Evolutionary conservation across 768 basidiomycete species (phyloP).

Genomic region (Psilocybe azurescens): DNA sequence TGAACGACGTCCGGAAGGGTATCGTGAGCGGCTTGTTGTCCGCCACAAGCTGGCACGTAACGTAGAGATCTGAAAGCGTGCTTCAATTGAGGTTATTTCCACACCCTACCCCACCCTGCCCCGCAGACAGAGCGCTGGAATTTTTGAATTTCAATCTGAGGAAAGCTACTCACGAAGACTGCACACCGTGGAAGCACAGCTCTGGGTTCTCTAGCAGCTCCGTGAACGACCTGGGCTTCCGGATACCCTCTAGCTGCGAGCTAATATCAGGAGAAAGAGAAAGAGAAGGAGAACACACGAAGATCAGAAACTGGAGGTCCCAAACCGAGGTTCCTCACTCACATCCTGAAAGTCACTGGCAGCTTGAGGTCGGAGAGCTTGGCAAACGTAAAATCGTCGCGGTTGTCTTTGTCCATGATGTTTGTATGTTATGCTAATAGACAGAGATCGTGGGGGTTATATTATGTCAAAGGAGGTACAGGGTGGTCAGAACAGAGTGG

Average conservation of each 20-base stretch:
- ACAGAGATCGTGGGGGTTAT: not conserved
- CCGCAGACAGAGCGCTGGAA: not conserved
- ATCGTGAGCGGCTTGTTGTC: conserved; percentile 95
- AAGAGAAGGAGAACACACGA: not conserved
- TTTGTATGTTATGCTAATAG: not conserved
- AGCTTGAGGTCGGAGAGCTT: conserved; percentile 88
- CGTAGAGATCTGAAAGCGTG: conserved; percentile 89
- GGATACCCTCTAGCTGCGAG: conserved; percentile 85
- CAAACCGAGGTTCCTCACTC: not conserved
- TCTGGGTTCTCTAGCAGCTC: conserved; percentile 87
- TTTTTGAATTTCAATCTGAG: no score
- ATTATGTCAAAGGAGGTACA: not conserved
- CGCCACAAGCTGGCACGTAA: conserved; percentile 89
- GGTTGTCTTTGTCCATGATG: conserved; percentile 59
- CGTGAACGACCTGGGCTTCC: conserved; percentile 72
- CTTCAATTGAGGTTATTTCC: conserved; percentile 51
- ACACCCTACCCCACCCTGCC: conserved; percentile 15
- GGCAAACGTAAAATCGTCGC: conserved; percentile 93
- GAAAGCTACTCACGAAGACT: conserved; percentile 63
- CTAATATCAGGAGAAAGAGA: conserved; percentile 36
- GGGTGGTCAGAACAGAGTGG: not conserved
- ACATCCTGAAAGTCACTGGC: conserved; percentile 89
- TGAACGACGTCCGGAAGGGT: conserved; percentile 90
- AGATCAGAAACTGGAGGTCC: no score
- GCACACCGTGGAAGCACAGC: conserved; percentile 81